Evolutionary conservation across 2,329 filamentous ascomycete species (phyloP).

Genomic region (Scedosporium apiospermum): DNA sequence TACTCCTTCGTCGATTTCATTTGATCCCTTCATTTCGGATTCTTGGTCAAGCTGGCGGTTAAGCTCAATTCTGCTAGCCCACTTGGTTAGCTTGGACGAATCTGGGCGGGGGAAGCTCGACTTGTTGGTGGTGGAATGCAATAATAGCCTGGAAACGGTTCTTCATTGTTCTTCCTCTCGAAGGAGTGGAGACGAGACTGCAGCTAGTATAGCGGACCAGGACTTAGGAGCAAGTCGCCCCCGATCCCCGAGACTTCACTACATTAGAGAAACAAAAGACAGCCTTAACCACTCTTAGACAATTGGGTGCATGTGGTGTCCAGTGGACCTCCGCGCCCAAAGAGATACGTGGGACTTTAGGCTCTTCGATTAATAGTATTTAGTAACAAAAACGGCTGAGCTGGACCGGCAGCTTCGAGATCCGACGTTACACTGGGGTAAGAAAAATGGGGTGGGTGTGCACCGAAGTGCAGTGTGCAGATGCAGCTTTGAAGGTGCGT

Average conservation of each 20-base stretch:
- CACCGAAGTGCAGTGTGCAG: not conserved
- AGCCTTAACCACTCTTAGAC: not conserved
- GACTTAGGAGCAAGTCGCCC: too few relatives aligned
- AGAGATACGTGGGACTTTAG: conserved; percentile 1
- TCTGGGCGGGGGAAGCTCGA: too few relatives aligned
- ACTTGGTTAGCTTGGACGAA: not conserved
- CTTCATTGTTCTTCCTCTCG: not conserved
- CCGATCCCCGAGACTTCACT: too few relatives aligned
- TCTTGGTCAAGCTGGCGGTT: not conserved
- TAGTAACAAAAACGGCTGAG: conserved; percentile 1
- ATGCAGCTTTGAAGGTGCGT: not conserved
- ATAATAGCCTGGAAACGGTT: not conserved
- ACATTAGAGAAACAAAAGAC: not conserved
- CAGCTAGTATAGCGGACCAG: too few relatives aligned
- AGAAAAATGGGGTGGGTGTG: not conserved
- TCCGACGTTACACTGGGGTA: conserved; percentile 4
- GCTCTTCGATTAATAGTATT: conserved; percentile 3
- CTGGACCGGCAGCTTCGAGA: not conserved
- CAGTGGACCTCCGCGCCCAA: not conserved
- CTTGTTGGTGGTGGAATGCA: not conserved
- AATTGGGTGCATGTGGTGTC: not conserved
- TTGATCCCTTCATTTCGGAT: not conserved
- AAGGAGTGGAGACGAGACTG: not conserved
- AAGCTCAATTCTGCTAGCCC: not conserved
- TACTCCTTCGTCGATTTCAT: too few relatives aligned